Evolutionary conservation across 495 filamentous ascomycete species (phyloP), one percentile per base, ranked within the genome.

Genomic region (Neurospora africana): DNA sequence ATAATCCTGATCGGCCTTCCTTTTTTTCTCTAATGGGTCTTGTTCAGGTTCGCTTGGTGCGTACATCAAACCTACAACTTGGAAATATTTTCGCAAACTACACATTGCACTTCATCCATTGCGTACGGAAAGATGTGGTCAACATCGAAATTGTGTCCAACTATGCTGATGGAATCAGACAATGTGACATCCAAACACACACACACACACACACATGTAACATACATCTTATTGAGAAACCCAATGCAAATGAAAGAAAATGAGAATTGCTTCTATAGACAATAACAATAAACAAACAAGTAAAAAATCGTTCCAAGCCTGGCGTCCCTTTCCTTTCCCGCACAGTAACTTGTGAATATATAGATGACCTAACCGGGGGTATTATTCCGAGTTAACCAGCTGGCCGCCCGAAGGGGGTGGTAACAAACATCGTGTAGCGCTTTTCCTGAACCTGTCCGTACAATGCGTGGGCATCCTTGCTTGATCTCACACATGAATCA

Each of bases 11-110:
- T 61, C 71, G 71, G 75, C 75, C 72, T 72, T 69, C 70, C 41
- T 61, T 69, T 40, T 44, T 40, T 41, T 53, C 39, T 38, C 10
- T 72, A 74, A 70, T 73, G 75, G 76, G 73, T 41, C 41, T 76
- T 68, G 53, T 61, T 73, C 75, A 76, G 80, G 80, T 82, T 82
- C 80, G 80, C 80, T 82, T 81, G 75, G 79, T 75, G 80, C 79
- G 73, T 43, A 82, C 77, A 82, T 80, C 35, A 19, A 47, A 39
- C 27, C 44, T 53, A 53, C n/a, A 53, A 15, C 15, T 23, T 70
- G 37, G 9, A 19, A 30, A 17, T 47, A 53, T 23, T 0, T 61
- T 61, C 44, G 44, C 44, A 30, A 44, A 23, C 17, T 11, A 21
- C 39, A 61, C 21, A 17, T 44, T 69, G 68, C 33, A 69, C 33